phyloP scores from a whole-genome alignment of 1,284 basidiomycete species.

The Bjerkandera adusta region DNA sequence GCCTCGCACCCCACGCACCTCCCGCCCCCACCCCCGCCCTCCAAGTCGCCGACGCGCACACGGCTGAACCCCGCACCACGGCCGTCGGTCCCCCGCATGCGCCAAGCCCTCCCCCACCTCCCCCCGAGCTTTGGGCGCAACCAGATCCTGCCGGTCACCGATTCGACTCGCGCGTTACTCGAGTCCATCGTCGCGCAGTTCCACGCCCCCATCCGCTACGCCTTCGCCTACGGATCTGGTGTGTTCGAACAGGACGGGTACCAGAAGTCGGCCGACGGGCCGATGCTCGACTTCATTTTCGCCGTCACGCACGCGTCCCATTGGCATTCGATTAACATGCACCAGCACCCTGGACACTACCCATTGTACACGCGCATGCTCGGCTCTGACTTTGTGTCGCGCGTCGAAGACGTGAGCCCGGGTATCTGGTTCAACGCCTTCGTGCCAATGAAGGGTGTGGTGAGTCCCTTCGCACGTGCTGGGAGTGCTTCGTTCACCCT shows the following conservation, averaged over 20 bases:
- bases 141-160: conserved; percentile 74
- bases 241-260: conserved; percentile 90
- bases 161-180: conserved; percentile 74
- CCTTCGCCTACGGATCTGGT: conserved; percentile 93
- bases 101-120: conserved; percentile 47
- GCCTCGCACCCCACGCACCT: conserved; percentile 31
- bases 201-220: conserved; percentile 86
- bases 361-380: conserved; percentile 80
- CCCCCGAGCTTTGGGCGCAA: conserved; percentile 79
- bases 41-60: conserved; percentile 29
- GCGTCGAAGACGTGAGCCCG: conserved; percentile 78
- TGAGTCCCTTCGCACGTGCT: conserved; percentile 42
- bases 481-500: conserved; percentile 1
- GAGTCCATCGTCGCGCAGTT: conserved; percentile 76
- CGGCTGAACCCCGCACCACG: conserved; percentile 52
- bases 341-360: conserved; percentile 89
- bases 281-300: conserved; percentile 96
- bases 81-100: conserved; percentile 41
- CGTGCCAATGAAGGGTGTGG: conserved; percentile 80
- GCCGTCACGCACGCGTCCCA: conserved; percentile 89
- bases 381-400: conserved; percentile 76
- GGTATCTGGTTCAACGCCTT: conserved; percentile 96
- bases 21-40: conserved; percentile 32
- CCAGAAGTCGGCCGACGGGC: conserved; percentile 36
- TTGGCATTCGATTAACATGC: conserved; percentile 95